Conservation (phyloP, 2,329 filamentous ascomycete species). For the Hypoxylon sp. region DNA sequence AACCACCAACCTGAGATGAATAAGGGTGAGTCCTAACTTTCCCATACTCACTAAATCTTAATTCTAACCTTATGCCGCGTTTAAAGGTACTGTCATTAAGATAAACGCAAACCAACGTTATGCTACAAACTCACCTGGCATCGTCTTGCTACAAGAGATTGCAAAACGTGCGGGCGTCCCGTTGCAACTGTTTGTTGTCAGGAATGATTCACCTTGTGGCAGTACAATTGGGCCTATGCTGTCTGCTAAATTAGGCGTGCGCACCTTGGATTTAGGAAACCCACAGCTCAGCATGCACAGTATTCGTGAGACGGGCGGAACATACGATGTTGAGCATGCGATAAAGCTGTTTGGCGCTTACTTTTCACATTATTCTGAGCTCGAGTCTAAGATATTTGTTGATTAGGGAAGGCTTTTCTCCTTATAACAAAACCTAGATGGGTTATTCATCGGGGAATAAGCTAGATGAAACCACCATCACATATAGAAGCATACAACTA, state of each 20-base stretch:
- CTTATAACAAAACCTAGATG: not conserved
- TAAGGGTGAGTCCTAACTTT: constrained; percentile 69
- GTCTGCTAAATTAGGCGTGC: constrained; percentile 84
- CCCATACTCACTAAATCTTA: not conserved
- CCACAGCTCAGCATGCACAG: constrained; percentile 97
- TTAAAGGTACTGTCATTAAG: constrained; percentile 83
- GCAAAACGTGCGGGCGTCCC: constrained; percentile 83
- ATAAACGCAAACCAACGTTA: constrained; percentile 98
- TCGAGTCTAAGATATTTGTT: constrained; percentile 87
- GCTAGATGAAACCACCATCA: not conserved
- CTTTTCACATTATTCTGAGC: constrained; percentile 84
- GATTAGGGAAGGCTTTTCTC: constrained; percentile 67
- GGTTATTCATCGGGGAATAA: not conserved
- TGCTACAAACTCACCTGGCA: constrained; percentile 95
- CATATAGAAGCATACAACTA: not conserved
- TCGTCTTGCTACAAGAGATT: constrained; percentile 90
- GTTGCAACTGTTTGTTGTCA: constrained; percentile 94
- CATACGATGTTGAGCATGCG: constrained; percentile 87
- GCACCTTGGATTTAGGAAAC: constrained; percentile 94
- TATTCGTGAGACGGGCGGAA: constrained; percentile 92
- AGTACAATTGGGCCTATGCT: constrained; percentile 99
- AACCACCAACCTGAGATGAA: constrained; percentile 96
- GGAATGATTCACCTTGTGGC: constrained; percentile 94
- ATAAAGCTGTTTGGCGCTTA: constrained; percentile 90
- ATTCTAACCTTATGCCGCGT: constrained; percentile 11